Conservation (phyloP, 2,329 filamentous ascomycete genomes). For the Blumeria hordei region DNA sequence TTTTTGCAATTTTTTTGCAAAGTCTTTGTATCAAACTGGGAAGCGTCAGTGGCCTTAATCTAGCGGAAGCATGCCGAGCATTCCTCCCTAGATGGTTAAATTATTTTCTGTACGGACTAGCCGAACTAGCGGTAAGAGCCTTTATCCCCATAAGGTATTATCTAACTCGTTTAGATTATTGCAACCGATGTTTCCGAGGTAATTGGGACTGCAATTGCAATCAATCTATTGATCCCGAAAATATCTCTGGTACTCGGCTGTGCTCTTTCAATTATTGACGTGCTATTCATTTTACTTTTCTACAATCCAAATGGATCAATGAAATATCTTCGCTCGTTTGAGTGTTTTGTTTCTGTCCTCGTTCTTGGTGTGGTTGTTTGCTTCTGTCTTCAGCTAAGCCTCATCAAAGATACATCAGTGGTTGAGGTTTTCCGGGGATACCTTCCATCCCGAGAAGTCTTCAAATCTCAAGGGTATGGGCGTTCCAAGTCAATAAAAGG, state of each 20-base stretch:
- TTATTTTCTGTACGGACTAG: constrained; percentile 26
- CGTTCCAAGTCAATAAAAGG: not conserved
- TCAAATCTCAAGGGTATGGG: constrained; percentile 27
- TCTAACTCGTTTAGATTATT: constrained; percentile 19
- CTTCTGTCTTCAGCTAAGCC: constrained; percentile 43
- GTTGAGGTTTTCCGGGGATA: constrained; percentile 41
- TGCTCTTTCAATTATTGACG: constrained; percentile 42
- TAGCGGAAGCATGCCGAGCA: constrained; percentile 25
- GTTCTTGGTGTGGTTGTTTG: constrained; percentile 46
- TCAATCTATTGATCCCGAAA: constrained; percentile 38
- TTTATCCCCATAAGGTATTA: not conserved
- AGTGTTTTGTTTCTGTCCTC: constrained; percentile 35
- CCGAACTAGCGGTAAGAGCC: constrained; percentile 21
- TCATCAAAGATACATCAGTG: constrained; percentile 29
- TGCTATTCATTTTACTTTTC: constrained; percentile 42
- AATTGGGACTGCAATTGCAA: constrained; percentile 44
- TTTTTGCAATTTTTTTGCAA: constrained; percentile 33
- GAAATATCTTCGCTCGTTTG: constrained; percentile 35
- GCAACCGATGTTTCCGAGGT: constrained; percentile 33
- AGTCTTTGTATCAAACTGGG: constrained; percentile 30
- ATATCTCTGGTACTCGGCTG: constrained; percentile 44
- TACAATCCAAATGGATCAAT: constrained; percentile 34
- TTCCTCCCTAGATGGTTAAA: constrained; percentile 28
- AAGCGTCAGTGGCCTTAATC: constrained; percentile 27
- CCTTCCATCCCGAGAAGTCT: constrained; percentile 32